A percentile compares a stretch with the other conserved stretches of the same genome.
Conservation (phyloP, 768 basidiomycete genomes). For the Candolleomyces efflorescens region DNA sequence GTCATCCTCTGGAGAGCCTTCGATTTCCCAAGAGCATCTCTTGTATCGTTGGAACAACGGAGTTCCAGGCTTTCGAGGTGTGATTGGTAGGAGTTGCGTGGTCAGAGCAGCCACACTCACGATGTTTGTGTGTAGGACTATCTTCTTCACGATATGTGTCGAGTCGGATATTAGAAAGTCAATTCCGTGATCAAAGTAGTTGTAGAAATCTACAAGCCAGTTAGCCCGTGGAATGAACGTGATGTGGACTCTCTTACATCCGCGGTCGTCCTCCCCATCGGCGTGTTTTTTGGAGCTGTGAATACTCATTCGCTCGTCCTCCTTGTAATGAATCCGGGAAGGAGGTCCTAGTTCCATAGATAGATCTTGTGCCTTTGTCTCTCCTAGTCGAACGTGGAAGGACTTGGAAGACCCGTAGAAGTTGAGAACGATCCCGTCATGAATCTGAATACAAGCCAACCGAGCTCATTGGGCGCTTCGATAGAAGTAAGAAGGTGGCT, state of each 20-base stretch:
- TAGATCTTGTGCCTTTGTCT: slow-evolving; percentile 82
- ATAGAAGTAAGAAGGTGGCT: neutral
- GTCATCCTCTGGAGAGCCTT: slow-evolving; percentile 75
- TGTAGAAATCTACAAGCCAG: slow-evolving; percentile 71
- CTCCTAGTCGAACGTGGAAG: slow-evolving; percentile 63
- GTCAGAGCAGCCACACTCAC: slow-evolving; percentile 37
- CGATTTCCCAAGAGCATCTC: slow-evolving; percentile 88
- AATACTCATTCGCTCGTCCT: slow-evolving; percentile 85
- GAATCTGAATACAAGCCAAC: slow-evolving; percentile 42
- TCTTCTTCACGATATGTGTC: slow-evolving; percentile 75
- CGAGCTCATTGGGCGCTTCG: neutral
- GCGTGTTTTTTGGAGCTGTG: slow-evolving; percentile 46
- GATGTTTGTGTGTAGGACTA: slow-evolving; percentile 83
- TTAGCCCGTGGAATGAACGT: neutral
- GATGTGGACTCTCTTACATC: slow-evolving; percentile 31
- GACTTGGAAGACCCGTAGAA: slow-evolving; percentile 51
- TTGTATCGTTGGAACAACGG: slow-evolving; percentile 89
- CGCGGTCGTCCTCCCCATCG: slow-evolving; percentile 30
- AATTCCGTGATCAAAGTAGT: slow-evolving; percentile 89
- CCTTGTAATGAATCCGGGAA: slow-evolving; percentile 75
- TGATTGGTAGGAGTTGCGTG: neutral
- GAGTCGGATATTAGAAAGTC: slow-evolving; percentile 79
- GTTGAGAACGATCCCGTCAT: slow-evolving; percentile 66
- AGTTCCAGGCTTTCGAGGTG: slow-evolving; percentile 64
- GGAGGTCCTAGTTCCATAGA: slow-evolving; percentile 77